Base-by-base conservation (phyloP, 345 rosid genomes). In the Barbarea vulgaris region DNA sequence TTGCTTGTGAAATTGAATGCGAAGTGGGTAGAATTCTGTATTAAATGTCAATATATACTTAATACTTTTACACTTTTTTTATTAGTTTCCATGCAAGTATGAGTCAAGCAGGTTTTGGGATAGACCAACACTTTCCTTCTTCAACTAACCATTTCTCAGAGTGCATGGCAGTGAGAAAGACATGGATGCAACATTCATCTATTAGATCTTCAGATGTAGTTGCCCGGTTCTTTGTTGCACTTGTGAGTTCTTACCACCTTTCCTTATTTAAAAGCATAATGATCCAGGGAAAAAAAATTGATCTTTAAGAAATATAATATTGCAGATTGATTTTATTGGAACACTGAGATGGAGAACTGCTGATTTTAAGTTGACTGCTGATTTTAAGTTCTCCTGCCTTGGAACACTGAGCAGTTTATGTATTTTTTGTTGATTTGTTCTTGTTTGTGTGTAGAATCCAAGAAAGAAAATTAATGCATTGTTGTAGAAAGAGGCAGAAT, bases 111-210 rank as follows among this genome's bases (percentile, higher is more conserved):
- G n/a, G n/a, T n/a, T n/a, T n/a, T n/a, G n/a, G n/a, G n/a, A n/a
- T n/a, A n/a, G n/a, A n/a, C n/a, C n/a, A n/a, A n/a, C n/a, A n/a
- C n/a, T n/a, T 95, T 75, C 88, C 92, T 2, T 95, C 99, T 51
- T 97, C 97, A 73, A 85, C 96, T n/a, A 92, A 87, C 81, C 99
- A 95, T 87, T 92, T 92, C 61, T 89, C 96, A 3, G 99, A 95
- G 78, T 93, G 99, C 71, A 92, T 95, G 99, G 97, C 96, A 11
- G 88, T 89, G 67, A 87, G 99, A 77, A 92, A 92, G 84, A 95
- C 99, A 73, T 95, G 99, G 97, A 87, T 95, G 93, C 97, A 90
- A 66, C 90, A 89, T 77, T 64, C 88, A 14, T 83, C 85, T 54
- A 67, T 92, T 59, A 90, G 82, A 79, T 79, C 92, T 60, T 87